Conservation (phyloP, 1,284 basidiomycete species). For the Cutaneotrichosporon spelunceum region DNA sequence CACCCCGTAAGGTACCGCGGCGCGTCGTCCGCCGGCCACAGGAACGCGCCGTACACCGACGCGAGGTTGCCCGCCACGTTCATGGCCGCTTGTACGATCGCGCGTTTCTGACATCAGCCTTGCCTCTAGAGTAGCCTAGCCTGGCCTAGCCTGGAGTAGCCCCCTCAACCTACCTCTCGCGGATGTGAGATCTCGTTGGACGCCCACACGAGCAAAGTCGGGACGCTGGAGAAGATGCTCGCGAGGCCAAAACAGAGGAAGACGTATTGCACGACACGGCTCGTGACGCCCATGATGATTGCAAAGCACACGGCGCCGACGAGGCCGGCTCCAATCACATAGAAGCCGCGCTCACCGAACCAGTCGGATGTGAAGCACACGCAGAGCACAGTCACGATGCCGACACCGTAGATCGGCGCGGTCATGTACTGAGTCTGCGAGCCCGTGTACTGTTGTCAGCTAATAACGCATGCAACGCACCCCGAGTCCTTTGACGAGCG, state of each 20-base stretch:
- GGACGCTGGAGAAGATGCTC: constrained; percentile 46
- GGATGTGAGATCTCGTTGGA: constrained; percentile 37
- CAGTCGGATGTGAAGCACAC: constrained; percentile 47
- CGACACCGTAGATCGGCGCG: constrained; percentile 41
- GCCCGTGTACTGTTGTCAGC: constrained; percentile 32
- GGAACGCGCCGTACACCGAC: constrained; percentile 47
- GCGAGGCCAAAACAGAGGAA: constrained; percentile 51
- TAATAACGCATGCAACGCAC: constrained; percentile 24
- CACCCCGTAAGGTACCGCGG: constrained; percentile 42
- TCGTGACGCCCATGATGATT: constrained; percentile 38
- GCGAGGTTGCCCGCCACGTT: constrained; percentile 44
- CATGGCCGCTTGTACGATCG: constrained; percentile 37
- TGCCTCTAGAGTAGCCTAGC: no score
- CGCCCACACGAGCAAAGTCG: constrained; percentile 45
- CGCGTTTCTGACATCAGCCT: constrained; percentile 32
- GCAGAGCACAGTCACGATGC: constrained; percentile 40
- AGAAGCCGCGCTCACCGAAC: constrained; percentile 43
- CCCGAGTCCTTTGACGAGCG: constrained; percentile 24
- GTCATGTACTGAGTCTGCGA: constrained; percentile 47
- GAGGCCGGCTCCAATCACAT: constrained; percentile 33
- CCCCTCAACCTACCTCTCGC: constrained; percentile 26
- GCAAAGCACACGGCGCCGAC: constrained; percentile 41
- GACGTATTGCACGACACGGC: constrained; percentile 45
- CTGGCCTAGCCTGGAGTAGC: no score
- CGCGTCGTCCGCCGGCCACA: constrained; percentile 44